Percentiles rank a stretch among this genome's conserved stretches.
Conservation (phyloP, 2,329 filamentous ascomycete species). For the Aspergillus fructus region DNA sequence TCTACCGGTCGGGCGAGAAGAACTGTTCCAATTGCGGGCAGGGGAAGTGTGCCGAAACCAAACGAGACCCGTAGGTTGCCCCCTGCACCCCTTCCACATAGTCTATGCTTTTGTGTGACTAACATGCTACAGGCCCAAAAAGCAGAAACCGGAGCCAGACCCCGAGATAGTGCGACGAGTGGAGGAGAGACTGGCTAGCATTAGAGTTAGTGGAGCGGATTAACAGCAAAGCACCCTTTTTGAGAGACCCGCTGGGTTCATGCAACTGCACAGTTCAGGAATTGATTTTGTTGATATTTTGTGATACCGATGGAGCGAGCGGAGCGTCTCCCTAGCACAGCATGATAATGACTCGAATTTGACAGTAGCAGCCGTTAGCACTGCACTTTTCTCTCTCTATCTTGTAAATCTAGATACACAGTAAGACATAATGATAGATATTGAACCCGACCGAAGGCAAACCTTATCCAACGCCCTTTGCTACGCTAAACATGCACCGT, state of each 20-base stretch:
- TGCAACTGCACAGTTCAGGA: not conserved
- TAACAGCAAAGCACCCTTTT: not conserved
- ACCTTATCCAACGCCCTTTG: too few relatives aligned
- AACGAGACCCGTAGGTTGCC: conserved; percentile 42
- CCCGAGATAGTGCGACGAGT: conserved; percentile 39
- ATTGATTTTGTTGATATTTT: not conserved
- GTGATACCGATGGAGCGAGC: not conserved
- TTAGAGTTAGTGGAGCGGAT: conserved; percentile 16
- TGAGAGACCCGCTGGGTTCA: too few relatives aligned
- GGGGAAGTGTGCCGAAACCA: conserved; percentile 41
- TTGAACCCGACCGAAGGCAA: too few relatives aligned
- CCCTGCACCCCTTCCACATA: not conserved
- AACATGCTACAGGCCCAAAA: conserved; percentile 37
- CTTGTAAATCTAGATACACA: not conserved
- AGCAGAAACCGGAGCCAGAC: conserved; percentile 38
- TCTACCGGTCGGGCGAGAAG: conserved; percentile 33
- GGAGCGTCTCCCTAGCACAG: not conserved
- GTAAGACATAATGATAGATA: too few relatives aligned
- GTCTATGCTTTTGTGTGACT: conserved; percentile 1
- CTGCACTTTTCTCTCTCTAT: not conserved
- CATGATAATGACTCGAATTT: conserved; percentile 2
- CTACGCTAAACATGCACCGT: too few relatives aligned
- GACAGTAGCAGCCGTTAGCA: not conserved
- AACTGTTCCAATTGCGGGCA: conserved; percentile 42
- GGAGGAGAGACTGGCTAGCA: conserved; percentile 37